Evolutionary conservation across 1,284 basidiomycete species (phyloP).

Genomic region (Ustanciosporium gigantosporum): DNA sequence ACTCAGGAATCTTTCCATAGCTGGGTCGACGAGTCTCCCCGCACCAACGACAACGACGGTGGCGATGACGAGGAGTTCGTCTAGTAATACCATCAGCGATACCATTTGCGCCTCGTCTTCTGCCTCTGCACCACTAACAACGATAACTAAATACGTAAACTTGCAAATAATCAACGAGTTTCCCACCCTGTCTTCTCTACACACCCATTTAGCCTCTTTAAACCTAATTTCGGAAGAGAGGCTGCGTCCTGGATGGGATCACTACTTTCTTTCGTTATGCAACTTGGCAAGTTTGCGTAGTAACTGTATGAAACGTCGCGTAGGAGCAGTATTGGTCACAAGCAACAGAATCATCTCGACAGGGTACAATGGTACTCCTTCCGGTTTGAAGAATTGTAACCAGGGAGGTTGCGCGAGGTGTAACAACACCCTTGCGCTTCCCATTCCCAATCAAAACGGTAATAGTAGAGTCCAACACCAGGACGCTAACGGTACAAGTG

Average conservation of each 20-base stretch:
- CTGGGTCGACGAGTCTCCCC: too few relatives aligned
- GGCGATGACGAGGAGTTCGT: not conserved
- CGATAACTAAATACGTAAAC: not conserved
- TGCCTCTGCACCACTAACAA: not conserved
- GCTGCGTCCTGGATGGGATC: constrained; percentile 62
- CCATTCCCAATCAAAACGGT: not conserved
- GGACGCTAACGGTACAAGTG: too few relatives aligned
- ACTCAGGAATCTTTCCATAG: not conserved
- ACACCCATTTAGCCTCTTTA: constrained; percentile 69
- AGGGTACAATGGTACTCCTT: constrained; percentile 96
- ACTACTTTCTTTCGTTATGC: constrained; percentile 60
- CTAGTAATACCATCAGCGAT: too few relatives aligned
- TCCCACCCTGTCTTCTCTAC: not conserved
- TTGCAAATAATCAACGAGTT: not conserved
- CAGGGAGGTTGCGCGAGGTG: constrained; percentile 58
- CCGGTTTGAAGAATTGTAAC: constrained; percentile 69
- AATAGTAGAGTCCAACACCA: too few relatives aligned
- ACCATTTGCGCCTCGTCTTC: too few relatives aligned
- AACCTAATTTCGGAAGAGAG: constrained; percentile 84
- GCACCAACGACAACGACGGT: too few relatives aligned
- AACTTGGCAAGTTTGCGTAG: constrained; percentile 56
- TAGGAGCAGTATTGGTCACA: constrained; percentile 89
- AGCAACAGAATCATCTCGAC: constrained; percentile 82
- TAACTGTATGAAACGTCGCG: constrained; percentile 85
- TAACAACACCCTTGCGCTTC: constrained; percentile 42